Evolutionary conservation across 768 basidiomycete species (phyloP).

Genomic region (Boletales sp.): DNA sequence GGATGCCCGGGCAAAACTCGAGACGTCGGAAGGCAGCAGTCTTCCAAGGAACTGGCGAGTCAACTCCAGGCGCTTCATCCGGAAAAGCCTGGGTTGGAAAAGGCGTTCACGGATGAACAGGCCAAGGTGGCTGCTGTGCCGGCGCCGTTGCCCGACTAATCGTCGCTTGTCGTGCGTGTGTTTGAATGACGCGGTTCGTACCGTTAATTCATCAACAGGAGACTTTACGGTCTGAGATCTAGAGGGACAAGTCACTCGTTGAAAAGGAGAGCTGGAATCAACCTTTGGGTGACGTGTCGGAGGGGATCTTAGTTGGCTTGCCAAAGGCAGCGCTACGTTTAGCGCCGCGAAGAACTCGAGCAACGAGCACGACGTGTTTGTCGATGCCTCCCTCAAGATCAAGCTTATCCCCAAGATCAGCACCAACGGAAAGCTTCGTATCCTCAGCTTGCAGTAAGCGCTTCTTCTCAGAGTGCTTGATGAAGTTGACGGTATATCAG

Average conservation of each 20-base stretch:
- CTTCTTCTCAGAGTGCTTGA: too few relatives aligned
- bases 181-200: neutral
- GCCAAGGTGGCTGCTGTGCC: slow-evolving; percentile 19
- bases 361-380: too few relatives aligned
- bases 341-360: too few relatives aligned
- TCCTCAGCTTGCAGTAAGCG: too few relatives aligned
- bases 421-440: too few relatives aligned
- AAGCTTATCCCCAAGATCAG: too few relatives aligned
- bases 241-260: slow-evolving; percentile 58
- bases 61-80: too few relatives aligned
- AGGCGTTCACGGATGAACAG: slow-evolving; percentile 37
- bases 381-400: too few relatives aligned
- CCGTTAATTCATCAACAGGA: slow-evolving; percentile 35
- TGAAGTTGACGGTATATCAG: too few relatives aligned
- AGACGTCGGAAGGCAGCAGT: slow-evolving; percentile 61
- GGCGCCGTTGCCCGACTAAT: slow-evolving; percentile 17
- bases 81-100: slow-evolving; percentile 39
- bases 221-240: slow-evolving; percentile 47
- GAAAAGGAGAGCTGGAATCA: slow-evolving; percentile 48
- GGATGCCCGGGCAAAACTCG: too few relatives aligned
- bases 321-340: too few relatives aligned
- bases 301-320: slow-evolving; percentile 6
- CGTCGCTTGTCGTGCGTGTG: slow-evolving; percentile 32
- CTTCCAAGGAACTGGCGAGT: slow-evolving; percentile 28
- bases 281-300: slow-evolving; percentile 22